These are phyloP conservation scores for Cubamyces lactineus DNA, from an alignment of 768 basidiomycete genomes.

Conservation along the genomic window DNA sequence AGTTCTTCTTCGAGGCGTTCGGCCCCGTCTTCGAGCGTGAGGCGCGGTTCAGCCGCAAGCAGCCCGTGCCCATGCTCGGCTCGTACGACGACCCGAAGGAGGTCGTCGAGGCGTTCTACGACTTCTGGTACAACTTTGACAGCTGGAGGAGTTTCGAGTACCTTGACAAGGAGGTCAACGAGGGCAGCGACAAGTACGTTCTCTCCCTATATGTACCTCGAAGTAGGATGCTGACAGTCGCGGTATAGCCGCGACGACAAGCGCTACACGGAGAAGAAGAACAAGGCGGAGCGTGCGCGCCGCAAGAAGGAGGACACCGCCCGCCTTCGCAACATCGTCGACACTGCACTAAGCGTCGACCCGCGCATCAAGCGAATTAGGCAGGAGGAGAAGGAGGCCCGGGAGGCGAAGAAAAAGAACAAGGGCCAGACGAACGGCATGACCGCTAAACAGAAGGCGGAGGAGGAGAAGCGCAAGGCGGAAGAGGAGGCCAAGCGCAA, in stretches of 20 bases:
- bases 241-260: conserved; percentile 97
- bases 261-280: conserved; percentile 99
- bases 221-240: too few species aligned
- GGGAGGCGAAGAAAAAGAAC: conserved; percentile 86
- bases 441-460: conserved; percentile 65
- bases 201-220: neutral
- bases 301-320: conserved; percentile 98
- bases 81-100: conserved; percentile 69
- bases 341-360: conserved; percentile 79
- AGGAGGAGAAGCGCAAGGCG: conserved; percentile 63
- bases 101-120: conserved; percentile 91
- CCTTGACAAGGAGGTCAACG: conserved; percentile 97
- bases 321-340: conserved; percentile 84
- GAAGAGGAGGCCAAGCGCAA: conserved; percentile 65
- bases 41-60: conserved; percentile 85
- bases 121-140: conserved; percentile 99
- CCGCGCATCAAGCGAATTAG: conserved; percentile 98
- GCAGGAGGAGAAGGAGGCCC: conserved; percentile 91
- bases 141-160: conserved; percentile 98
- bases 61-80: conserved; percentile 86
- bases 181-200: conserved; percentile 90
- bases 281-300: conserved; percentile 94
- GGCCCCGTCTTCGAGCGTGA: conserved; percentile 88
- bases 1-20: conserved; percentile 73
- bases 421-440: conserved; percentile 50